A percentile compares a stretch with the other conserved stretches of the same genome.
Evolutionary conservation across 495 filamentous ascomycete species (phyloP).

Genomic region (Hypoxylon trugodes): DNA sequence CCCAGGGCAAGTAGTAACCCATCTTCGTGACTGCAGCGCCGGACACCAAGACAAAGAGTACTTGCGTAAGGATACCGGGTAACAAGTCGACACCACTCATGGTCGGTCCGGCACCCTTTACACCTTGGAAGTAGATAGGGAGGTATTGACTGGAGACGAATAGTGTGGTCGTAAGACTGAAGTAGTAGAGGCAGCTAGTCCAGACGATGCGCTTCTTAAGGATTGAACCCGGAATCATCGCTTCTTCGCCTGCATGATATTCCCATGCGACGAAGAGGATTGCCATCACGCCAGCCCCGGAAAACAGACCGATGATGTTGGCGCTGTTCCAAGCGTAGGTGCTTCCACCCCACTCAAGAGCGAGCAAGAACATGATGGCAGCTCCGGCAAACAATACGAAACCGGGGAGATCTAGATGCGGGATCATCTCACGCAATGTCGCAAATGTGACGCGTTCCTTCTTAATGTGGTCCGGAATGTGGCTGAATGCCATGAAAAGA

Average conservation of each 20-base stretch:
- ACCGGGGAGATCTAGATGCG: conserved; percentile 42
- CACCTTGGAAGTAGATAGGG: conserved; percentile 70
- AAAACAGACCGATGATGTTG: conserved; percentile 54
- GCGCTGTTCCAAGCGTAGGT: conserved; percentile 56
- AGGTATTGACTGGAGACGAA: conserved; percentile 59
- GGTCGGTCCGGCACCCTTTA: conserved; percentile 53
- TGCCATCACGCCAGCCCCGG: conserved; percentile 50
- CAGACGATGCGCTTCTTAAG: conserved; percentile 22
- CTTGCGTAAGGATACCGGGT: conserved; percentile 42
- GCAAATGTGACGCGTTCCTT: not conserved
- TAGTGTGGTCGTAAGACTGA: not conserved
- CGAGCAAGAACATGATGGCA: conserved; percentile 59
- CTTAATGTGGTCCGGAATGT: conserved; percentile 25
- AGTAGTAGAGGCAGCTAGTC: conserved; percentile 32
- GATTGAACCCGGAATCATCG: conserved; percentile 56
- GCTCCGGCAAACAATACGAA: conserved; percentile 46
- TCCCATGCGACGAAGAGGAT: conserved; percentile 57
- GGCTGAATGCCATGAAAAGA: conserved; percentile 8
- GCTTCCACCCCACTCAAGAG: conserved; percentile 59
- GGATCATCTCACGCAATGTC: not conserved
- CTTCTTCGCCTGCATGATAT: conserved; percentile 47
- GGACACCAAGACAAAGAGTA: conserved; percentile 1
- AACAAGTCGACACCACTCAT: conserved; percentile 51
- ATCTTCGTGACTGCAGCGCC: not conserved
- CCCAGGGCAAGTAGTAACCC: conserved; percentile 20